Evolutionary conservation across 129 eudicot species (phyloP), one percentile per base, ranked within the genome.

Genomic region (Dittrichia graveolens): DNA sequence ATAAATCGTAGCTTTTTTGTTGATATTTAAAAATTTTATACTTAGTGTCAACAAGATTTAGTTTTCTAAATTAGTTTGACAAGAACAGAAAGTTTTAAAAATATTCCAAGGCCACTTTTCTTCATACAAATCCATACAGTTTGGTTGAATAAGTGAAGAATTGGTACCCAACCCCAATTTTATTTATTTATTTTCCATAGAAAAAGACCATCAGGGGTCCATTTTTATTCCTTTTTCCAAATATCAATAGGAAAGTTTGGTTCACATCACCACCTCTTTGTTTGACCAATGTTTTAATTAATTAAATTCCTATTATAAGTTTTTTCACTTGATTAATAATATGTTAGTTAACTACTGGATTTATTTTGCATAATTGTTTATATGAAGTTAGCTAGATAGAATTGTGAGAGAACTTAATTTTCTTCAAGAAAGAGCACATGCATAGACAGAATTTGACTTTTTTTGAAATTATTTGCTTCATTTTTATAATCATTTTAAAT

Each of bases 181-280:
- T 69, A 24, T 64, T 0, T 69, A 24, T 64, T 0, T 41, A 67
- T 13, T 37, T 58, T 65, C 59, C 41, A 47, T 11, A 43, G 60
- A 65, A 65, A 44, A 75, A 43, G 67, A 67, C 75, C 16, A 67
- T 57, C 67, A 53, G 44, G 65, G 75, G 69, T 8, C 62, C 67
- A 59, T 47, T 76, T 35, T 37, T 18, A 58, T 67, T 59, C 54
- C 48, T 39, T 39, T 39, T 69, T 1, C 34, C 34, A 58, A 45
- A 57, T 11, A n/a, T 67, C 50, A 67, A 56, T 55, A 53, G 35
- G 14, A 44, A 35, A 47, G 67, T 56, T 75, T 8, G 74, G 80
- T 66, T 64, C 47, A 35, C 74, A 57, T 66, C 67, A 66, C 42
- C 43, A 41, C 49, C 73, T 75, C 59, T 66, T 65, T 53, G 54